Evolutionary conservation across 768 basidiomycete species (phyloP), one percentile per base, ranked within the genome.

Genomic region (Pleurotus platypus): DNA sequence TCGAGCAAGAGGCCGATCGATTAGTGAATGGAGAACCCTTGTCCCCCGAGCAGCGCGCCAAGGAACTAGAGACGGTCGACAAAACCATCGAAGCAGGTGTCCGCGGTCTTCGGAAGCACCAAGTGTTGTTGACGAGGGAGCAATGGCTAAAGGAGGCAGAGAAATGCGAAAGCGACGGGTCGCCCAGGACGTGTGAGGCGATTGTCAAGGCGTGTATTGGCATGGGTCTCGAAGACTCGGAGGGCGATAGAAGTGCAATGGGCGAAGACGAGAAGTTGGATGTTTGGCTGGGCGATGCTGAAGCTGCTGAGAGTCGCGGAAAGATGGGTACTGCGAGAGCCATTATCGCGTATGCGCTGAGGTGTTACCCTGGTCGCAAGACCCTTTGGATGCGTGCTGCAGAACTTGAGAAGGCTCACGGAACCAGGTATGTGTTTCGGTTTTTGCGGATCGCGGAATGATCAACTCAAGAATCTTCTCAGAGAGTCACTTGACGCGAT

Each of bases 101-200:
- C 9, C 75, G 82, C 16, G 85, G 86, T 64, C 74, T 99, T 49
- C 78, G 89, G 51, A 82, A 82, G 60, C 89, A 95, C 60, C 90
- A 94, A 61, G 94, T 95, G 9, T 75, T 96, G 57, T 75, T 98
- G 45, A 85, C 84, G 22, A 78, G 96, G 20, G 97, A 99, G 63
- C 94, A 97, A 68, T 99, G 97, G 97, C 67, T 98, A 50, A 89
- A 90, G 69, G 94, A 98, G 72, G 97, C 96, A 0, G 96, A 98
- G 69, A 80, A 82, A 57, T 95, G 93, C 63, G 96, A 99, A 69
- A 72, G 67, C 1, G 93, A 98, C 57, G 93, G 91, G 1, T 89
- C 87, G 15, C 84, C 86, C 12, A 73, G 90, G 64, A 97, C 95
- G 3, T 92, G 89, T 61, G 93, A 96, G 69, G 95, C 94, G 2